Percentiles rank a stretch among this genome's conserved stretches.
Evolutionary conservation across 768 basidiomycete species (phyloP).

Genomic region (Paxillus involutus): DNA sequence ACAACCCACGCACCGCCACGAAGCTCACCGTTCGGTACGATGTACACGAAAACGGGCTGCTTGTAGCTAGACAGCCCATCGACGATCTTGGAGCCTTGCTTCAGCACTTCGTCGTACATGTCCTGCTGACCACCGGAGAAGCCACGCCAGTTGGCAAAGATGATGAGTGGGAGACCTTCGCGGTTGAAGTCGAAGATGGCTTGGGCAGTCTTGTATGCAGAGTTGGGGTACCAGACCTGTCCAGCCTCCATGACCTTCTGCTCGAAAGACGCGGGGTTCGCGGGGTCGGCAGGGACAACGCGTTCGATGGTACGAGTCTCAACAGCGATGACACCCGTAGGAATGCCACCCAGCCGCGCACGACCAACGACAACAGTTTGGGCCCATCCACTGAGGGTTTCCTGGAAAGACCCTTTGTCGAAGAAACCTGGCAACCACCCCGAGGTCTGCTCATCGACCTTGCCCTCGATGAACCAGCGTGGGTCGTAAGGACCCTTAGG

Average conservation of each 20-base stretch:
- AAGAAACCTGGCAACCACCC: slow-evolving; percentile 91
- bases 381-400: slow-evolving; percentile 98
- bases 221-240: slow-evolving; percentile 99
- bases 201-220: slow-evolving; percentile 98
- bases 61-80: slow-evolving; percentile 97
- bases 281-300: slow-evolving; percentile 95
- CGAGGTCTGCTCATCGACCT: slow-evolving; percentile 75
- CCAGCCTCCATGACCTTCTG: slow-evolving; percentile 99
- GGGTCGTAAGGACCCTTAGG: slow-evolving; percentile 97
- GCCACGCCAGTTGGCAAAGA: slow-evolving; percentile 99
- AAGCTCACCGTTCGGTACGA: slow-evolving; percentile 96
- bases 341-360: slow-evolving; percentile 94
- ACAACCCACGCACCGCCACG: slow-evolving; percentile 99
- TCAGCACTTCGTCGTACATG: slow-evolving; percentile 97
- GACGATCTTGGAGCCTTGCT: slow-evolving; percentile 98
- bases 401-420: slow-evolving; percentile 97
- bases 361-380: slow-evolving; percentile 98
- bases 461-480: slow-evolving; percentile 97
- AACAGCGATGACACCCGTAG: slow-evolving; percentile 96
- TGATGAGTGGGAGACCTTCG: slow-evolving; percentile 93
- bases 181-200: slow-evolving; percentile 99
- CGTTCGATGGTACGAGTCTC: slow-evolving; percentile 98
- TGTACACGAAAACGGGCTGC: slow-evolving; percentile 97
- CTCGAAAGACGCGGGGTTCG: slow-evolving; percentile 94
- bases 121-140: slow-evolving; percentile 99